phyloP scores from a whole-genome alignment of 805 yeast species.

The Yamadazyma sp. region DNA sequence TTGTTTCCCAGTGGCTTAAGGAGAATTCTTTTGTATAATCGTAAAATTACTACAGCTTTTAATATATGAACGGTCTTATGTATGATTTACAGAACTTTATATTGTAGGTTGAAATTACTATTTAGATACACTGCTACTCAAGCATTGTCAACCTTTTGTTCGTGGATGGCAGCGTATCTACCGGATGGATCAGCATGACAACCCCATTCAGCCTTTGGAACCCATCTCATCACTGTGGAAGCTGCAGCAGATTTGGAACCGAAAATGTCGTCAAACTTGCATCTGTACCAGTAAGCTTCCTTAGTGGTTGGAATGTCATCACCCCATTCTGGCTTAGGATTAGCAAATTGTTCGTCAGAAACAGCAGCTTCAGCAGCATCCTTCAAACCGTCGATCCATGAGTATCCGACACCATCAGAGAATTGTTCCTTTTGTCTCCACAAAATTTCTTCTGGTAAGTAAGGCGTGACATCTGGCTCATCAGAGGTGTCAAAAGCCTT shows the following conservation, averaged over 20 bases:
- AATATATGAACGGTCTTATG: background rate
- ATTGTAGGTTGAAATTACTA: too few relatives aligned
- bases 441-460: slow-evolving; percentile 92
- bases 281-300: slow-evolving; percentile 99
- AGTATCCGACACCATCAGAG: slow-evolving; percentile 99
- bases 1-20: slow-evolving; percentile 46
- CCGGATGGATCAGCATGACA: slow-evolving; percentile 99
- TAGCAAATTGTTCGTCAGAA: slow-evolving; percentile 85
- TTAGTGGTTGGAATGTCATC: slow-evolving; percentile 91
- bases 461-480: slow-evolving; percentile 74
- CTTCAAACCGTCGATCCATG: slow-evolving; percentile 98
- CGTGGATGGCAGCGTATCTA: slow-evolving; percentile 91
- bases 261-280: slow-evolving; percentile 92
- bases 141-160: slow-evolving; percentile 40
- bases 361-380: slow-evolving; percentile 88
- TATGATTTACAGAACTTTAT: too few relatives aligned
- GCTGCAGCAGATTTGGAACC: slow-evolving; percentile 75
- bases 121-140: too few relatives aligned
- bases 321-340: slow-evolving; percentile 97
- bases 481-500: slow-evolving; percentile 95
- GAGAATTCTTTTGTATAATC: slow-evolving; percentile 13
- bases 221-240: slow-evolving; percentile 97
- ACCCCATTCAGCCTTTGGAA: slow-evolving; percentile 99
- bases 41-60: slow-evolving; percentile 6
- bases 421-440: slow-evolving; percentile 99